Percentiles rank a stretch among this genome's conserved stretches.
Conservation (phyloP, 2,329 filamentous ascomycete species). For the Cadophora malorum region DNA sequence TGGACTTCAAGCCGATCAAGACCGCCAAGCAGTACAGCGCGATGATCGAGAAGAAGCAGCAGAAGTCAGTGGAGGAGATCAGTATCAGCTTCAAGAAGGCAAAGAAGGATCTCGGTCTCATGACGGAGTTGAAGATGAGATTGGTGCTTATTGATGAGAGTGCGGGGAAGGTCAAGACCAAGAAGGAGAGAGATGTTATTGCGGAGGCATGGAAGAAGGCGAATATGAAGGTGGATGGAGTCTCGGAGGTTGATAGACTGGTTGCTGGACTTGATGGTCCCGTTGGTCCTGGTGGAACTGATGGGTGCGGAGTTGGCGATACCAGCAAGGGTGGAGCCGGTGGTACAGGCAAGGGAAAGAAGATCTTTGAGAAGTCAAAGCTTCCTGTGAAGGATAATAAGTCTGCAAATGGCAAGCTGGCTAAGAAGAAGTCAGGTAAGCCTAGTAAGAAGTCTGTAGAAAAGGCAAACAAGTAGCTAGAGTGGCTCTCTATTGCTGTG, state of each 20-base stretch:
- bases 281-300: not conserved
- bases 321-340: not conserved
- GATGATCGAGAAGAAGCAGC: not conserved
- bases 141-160: constrained; percentile 9
- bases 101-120: not conserved
- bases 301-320: not conserved
- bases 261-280: not conserved
- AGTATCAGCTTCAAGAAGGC: not conserved
- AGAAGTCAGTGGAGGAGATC: not conserved
- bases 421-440: not conserved
- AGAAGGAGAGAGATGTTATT: constrained; percentile 1
- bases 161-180: not conserved
- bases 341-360: not conserved
- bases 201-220: constrained; percentile 4
- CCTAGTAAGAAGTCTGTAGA: not conserved
- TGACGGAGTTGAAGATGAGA: constrained; percentile 3
- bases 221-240: constrained; percentile 1
- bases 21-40: not conserved
- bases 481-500: not conserved
- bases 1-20: not conserved
- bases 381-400: not conserved
- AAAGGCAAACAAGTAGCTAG: not conserved
- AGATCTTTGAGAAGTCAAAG: not conserved
- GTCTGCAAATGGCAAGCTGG: not conserved
- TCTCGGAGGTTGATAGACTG: constrained; percentile 3